Percentiles rank a stretch among this genome's conserved stretches.
These are phyloP conservation scores for Cryptococcus sp. DNA, from an alignment of 1,284 basidiomycete genomes.

Conservation along the genomic window DNA sequence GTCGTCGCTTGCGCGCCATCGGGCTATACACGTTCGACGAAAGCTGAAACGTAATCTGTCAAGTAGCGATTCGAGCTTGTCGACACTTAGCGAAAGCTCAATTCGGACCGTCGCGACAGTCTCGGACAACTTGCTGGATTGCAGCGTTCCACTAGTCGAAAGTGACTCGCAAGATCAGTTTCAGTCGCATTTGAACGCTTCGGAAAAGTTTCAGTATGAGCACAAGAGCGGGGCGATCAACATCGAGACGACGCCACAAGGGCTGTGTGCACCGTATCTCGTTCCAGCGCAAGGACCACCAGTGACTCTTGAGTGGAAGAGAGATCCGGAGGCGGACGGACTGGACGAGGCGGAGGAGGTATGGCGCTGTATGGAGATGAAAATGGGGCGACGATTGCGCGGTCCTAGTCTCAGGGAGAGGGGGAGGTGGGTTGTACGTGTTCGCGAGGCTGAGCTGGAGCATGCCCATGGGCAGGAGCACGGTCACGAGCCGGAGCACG, in stretches of 20 bases:
- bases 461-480: background rate
- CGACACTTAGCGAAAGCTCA: conserved; percentile 10
- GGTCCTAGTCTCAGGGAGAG: conserved; percentile 8
- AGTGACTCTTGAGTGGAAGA: conserved; percentile 28
- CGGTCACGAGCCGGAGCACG: background rate
- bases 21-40: conserved; percentile 6
- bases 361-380: conserved; percentile 24
- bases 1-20: conserved; percentile 11
- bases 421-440: conserved; percentile 21
- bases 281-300: conserved; percentile 11
- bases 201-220: too few relatives aligned
- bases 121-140: background rate
- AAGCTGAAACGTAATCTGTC: background rate
- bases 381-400: conserved; percentile 17
- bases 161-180: background rate
- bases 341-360: conserved; percentile 23
- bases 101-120: conserved; percentile 8
- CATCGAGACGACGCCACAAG: too few relatives aligned
- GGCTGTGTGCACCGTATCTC: conserved; percentile 15
- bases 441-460: background rate
- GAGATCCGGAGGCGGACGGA: conserved; percentile 16
- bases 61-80: conserved; percentile 2
- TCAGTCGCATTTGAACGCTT: background rate
- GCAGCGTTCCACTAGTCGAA: background rate
- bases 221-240: too few relatives aligned